Base-by-base conservation (phyloP, 495 filamentous ascomycete species). In the Parathielavia appendiculata region DNA sequence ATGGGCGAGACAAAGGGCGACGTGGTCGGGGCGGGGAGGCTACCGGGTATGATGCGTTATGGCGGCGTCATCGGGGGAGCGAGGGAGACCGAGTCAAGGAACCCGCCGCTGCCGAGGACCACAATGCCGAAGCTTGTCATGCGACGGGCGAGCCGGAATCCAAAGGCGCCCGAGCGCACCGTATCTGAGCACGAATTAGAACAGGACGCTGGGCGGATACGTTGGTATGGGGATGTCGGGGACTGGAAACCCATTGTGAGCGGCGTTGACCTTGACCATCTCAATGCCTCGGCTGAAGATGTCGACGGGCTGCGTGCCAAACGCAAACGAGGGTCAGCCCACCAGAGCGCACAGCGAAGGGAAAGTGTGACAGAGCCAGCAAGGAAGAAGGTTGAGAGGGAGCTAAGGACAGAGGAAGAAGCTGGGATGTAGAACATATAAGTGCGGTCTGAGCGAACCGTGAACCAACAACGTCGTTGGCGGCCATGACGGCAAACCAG, bases 1-100 rank as follows among this genome's bases (percentile, higher is more conserved):
- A 44, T 81, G 35, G 73, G 75, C 20, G 69, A 73, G 57, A 66
- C 72, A 46, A 63, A 77, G 11, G 63, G 69, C 54, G 79, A 80
- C 55, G 71, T 77, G 34, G 56, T 82, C 17, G 76, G 77, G 23
- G 51, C 72, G 8, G 55, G 58, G 38, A 63, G 72, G 16, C 54
- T 83, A 41, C 78, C 78, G 16, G 70, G 69, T 1, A 71, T 69
- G 23, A 61, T 68, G 53, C 63, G 69, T 36, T 71, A 59, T 51
- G 38, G 34, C 45, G 50, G 36, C n/a, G 22, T 51, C 19, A 5
- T 40, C 32, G 56, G 48, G 3, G 45, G 3, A 1, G 10, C 20
- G 13, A 9, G 36, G 39, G 23, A 19, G 40, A 19, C 10, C 1
- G n/a, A 19, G 41, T 14, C n/a, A 16, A 12, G 1, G 36, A 54